Percentiles rank a stretch among this genome's conserved stretches.
Evolutionary conservation across 2,329 filamentous ascomycete species (phyloP).

Genomic region (Exserohilum rostratum): DNA sequence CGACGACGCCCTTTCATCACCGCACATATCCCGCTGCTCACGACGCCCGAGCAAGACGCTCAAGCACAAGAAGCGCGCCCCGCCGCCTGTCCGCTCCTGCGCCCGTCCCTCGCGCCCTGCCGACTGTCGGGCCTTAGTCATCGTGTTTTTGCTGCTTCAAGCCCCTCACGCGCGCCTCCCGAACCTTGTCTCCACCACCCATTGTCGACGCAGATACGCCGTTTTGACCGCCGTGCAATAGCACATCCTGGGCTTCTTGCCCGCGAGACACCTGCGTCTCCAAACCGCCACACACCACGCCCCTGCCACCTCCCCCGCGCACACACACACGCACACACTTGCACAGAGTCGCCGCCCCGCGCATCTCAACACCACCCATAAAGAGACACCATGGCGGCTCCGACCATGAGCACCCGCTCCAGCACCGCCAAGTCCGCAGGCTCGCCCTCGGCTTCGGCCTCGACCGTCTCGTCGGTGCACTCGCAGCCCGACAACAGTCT

Average conservation of each 20-base stretch:
- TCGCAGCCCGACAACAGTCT: constrained; percentile 43
- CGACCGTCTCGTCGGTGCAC: constrained; percentile 47
- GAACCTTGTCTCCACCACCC: constrained; percentile 39
- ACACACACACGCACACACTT: no score
- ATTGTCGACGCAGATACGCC: constrained; percentile 37
- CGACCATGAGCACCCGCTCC: constrained; percentile 35
- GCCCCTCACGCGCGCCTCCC: constrained; percentile 38
- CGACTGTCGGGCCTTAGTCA: constrained; percentile 18
- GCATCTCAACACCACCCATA: constrained; percentile 7
- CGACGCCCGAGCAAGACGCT: no score
- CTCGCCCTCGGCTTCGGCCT: constrained; percentile 44
- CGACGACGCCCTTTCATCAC: background rate
- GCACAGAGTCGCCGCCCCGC: constrained; percentile 20
- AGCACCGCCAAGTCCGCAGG: constrained; percentile 34
- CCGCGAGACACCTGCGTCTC: constrained; percentile 50
- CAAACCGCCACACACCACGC: constrained; percentile 13
- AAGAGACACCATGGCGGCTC: constrained; percentile 41
- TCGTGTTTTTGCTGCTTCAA: constrained; percentile 39
- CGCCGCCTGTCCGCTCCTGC: background rate
- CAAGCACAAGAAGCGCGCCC: no score
- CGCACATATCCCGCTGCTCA: constrained; percentile 5
- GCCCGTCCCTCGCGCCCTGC: constrained; percentile 4
- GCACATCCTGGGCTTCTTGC: constrained; percentile 46
- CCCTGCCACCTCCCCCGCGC: no score
- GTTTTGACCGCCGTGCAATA: constrained; percentile 48